phyloP scores from a whole-genome alignment of 148 eudicot species.

The Chenopodium suecicum region DNA sequence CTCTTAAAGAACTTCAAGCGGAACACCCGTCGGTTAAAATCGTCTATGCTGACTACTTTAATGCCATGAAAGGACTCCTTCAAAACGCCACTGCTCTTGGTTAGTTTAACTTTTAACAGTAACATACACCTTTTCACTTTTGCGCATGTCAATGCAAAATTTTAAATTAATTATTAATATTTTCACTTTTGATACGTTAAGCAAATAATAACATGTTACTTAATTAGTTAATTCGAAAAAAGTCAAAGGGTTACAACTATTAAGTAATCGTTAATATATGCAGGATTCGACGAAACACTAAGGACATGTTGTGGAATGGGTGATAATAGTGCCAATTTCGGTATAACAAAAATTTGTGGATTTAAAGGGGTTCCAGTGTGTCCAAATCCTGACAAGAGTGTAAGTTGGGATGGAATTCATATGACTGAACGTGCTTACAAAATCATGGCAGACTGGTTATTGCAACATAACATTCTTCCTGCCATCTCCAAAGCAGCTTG shows the following conservation, averaged over 20 bases:
- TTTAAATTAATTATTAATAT: too few relatives aligned
- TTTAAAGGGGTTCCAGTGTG: background rate
- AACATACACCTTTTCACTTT: too few relatives aligned
- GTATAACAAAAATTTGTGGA: conserved; percentile 1
- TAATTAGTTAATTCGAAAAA: too few relatives aligned
- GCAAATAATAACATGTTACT: too few relatives aligned
- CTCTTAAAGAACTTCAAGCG: conserved; percentile 5
- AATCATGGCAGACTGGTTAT: background rate
- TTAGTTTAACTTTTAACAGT: background rate
- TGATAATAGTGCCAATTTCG: background rate
- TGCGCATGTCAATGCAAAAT: too few relatives aligned
- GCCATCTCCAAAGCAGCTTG: background rate
- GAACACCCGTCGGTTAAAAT: conserved; percentile 20
- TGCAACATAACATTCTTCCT: conserved; percentile 7
- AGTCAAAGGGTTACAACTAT: too few relatives aligned
- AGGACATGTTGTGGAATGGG: conserved; percentile 35
- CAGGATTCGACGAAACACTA: conserved; percentile 19
- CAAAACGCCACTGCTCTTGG: conserved; percentile 26
- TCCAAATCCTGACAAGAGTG: background rate
- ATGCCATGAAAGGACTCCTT: conserved; percentile 19
- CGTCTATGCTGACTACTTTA: conserved; percentile 30
- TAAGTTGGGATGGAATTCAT: conserved; percentile 28
- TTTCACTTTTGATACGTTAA: too few relatives aligned
- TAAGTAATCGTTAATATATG: background rate
- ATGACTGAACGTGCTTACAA: conserved; percentile 15